Base-by-base conservation (phyloP, 441 rosid species). In the Mallotus repandus region DNA sequence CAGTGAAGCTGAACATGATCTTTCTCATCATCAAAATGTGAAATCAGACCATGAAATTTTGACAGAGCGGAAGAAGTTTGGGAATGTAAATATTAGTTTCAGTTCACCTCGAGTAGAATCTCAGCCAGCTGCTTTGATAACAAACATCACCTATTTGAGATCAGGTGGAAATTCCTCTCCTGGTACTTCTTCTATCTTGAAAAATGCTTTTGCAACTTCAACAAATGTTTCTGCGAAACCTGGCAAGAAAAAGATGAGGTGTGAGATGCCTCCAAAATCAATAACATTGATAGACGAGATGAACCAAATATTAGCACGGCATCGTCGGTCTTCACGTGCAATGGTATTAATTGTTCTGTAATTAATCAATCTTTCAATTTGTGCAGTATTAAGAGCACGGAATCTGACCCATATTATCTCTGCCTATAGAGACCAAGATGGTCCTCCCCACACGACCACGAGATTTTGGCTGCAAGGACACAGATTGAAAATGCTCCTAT, bases 181-280 rank as follows among this genome's bases (percentile, higher is more conserved):
- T 69, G 70, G 14, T 38, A 38, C 41, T 71, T 74, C 83, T 50
- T 69, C 59, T 71, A 55, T 80, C n/a, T 49, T 63, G 6, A 69
- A 54, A 55, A 73, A 74, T 54, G 64, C 73, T 67, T 45, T 15
- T 45, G 46, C 73, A 52, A 54, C 68, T 79, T 78, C 68, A 25
- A 76, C 68, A 72, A 86, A 72, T 75, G 74, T 25, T 66, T 83
- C 86, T 22, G 75, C 72, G 21, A 18, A 66, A 63, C 80, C 79
- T 22, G 83, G 73, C 74, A 88, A 76, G 80, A 94, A 86, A 81
- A 83, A 75, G 81, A 80, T 84, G 93, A 83, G 81, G 71, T 86
- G 84, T 73, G 82, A 89, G n/a, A 79, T 92, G 89, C 97, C 98
- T 73, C 97, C 97, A 71, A 88, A 88, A 72, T 85, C 91, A 63